Evolutionary conservation across 495 filamentous ascomycete genomes (phyloP).

Genomic region (Talaromyces wortmannii): DNA sequence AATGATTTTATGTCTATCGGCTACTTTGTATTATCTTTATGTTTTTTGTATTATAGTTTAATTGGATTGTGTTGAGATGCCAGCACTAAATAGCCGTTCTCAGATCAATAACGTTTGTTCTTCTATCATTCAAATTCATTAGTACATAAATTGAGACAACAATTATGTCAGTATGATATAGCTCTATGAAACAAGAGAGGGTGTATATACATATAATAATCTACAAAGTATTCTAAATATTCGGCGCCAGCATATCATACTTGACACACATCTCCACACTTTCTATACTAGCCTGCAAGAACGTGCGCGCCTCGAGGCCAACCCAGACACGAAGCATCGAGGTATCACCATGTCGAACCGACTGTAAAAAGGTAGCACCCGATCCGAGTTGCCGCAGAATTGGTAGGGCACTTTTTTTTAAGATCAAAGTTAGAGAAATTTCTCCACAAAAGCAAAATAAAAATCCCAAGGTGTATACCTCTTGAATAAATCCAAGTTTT

Average conservation of each 20-base stretch:
- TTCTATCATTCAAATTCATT: not conserved
- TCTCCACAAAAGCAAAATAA: not conserved
- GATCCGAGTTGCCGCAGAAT: slow-evolving; percentile 86
- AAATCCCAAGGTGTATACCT: slow-evolving; percentile 39
- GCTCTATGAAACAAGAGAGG: too few relatives aligned
- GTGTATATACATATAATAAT: not conserved
- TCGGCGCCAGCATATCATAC: slow-evolving; percentile 75
- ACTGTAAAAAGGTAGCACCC: slow-evolving; percentile 41
- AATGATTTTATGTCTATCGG: not conserved
- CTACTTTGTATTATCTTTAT: not conserved
- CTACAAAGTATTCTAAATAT: slow-evolving; percentile 46
- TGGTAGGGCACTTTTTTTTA: slow-evolving; percentile 62
- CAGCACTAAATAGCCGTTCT: too few relatives aligned
- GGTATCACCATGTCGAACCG: slow-evolving; percentile 62
- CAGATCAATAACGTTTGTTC: not conserved
- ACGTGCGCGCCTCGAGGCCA: slow-evolving; percentile 79
- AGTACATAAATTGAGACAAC: not conserved
- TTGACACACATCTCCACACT: slow-evolving; percentile 81
- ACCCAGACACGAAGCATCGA: slow-evolving; percentile 95
- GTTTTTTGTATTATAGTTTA: not conserved
- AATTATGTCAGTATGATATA: too few relatives aligned
- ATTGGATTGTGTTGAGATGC: not conserved
- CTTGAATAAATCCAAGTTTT: slow-evolving; percentile 79
- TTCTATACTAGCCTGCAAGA: slow-evolving; percentile 82
- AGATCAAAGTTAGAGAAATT: not conserved